Conservation (phyloP, 2,329 filamentous ascomycete species). For the Thielaviopsis ethacetica region DNA sequence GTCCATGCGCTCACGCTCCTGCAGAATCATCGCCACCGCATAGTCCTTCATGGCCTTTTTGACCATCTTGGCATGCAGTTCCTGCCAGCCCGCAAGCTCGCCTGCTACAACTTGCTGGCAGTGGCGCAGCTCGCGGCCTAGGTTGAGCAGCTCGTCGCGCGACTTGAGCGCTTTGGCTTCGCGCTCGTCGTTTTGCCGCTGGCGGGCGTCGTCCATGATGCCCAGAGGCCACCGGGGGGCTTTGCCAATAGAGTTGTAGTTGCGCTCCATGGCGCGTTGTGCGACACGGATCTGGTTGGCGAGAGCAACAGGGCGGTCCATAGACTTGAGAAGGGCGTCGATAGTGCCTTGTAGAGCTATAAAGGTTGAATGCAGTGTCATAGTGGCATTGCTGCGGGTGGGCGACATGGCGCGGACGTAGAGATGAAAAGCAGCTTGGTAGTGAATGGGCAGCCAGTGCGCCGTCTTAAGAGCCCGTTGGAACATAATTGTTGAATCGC, state of each 20-base stretch:
- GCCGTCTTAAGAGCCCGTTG: slow-evolving; percentile 36
- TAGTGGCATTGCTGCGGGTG: slow-evolving; percentile 56
- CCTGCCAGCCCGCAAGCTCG: slow-evolving; percentile 88
- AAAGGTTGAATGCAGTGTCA: slow-evolving; percentile 58
- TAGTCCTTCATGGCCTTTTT: slow-evolving; percentile 58
- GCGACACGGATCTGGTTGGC: slow-evolving; percentile 61
- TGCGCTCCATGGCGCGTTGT: slow-evolving; percentile 62
- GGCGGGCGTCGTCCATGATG: slow-evolving; percentile 73
- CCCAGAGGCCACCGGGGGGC: slow-evolving; percentile 66
- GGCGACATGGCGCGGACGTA: slow-evolving; percentile 52
- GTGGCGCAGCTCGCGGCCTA: slow-evolving; percentile 73
- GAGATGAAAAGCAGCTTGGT: slow-evolving; percentile 54
- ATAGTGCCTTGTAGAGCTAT: slow-evolving; percentile 72
- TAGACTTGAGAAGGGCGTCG: slow-evolving; percentile 60
- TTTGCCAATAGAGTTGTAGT: slow-evolving; percentile 55
- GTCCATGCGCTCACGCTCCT: slow-evolving; percentile 63
- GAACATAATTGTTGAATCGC: slow-evolving; percentile 44
- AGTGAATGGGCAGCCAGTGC: slow-evolving; percentile 49
- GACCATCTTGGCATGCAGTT: slow-evolving; percentile 66
- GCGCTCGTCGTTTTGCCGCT: slow-evolving; percentile 67
- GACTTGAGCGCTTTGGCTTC: slow-evolving; percentile 61
- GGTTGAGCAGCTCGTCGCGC: slow-evolving; percentile 50
- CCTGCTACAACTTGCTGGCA: slow-evolving; percentile 86
- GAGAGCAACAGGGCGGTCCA: slow-evolving; percentile 63
- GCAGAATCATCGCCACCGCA: slow-evolving; percentile 61